A percentile compares a stretch with the other conserved stretches of the same genome.
Conservation (phyloP, 495 filamentous ascomycete species). For the Aspergillus wentii region DNA sequence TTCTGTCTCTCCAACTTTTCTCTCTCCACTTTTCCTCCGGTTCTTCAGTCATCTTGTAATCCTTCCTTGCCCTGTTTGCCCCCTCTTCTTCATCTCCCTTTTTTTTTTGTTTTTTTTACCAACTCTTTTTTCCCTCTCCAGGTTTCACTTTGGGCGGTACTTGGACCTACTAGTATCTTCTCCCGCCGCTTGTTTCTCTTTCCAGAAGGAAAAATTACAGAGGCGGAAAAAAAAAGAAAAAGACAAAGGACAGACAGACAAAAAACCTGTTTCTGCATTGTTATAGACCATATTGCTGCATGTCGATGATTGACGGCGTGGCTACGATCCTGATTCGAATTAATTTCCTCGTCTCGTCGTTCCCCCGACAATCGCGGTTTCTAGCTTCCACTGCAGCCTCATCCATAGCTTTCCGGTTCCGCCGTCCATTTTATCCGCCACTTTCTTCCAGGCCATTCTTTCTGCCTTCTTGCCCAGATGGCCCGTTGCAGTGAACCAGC, state of each 20-base stretch:
- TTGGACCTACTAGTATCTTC: too few relatives aligned
- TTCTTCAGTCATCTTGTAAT: constrained; percentile 5
- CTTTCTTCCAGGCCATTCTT: background rate
- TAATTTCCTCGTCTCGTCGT: constrained; percentile 5
- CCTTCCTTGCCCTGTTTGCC: constrained; percentile 2
- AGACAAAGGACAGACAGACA: background rate
- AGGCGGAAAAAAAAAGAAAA: background rate
- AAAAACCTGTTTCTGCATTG: too few relatives aligned
- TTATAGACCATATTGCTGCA: too few relatives aligned
- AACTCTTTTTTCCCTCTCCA: constrained; percentile 1
- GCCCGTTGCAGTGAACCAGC: constrained; percentile 1
- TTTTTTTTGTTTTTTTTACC: constrained; percentile 1
- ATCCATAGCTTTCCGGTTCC: constrained; percentile 10
- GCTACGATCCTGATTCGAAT: constrained; percentile 8
- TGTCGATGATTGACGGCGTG: constrained; percentile 10
- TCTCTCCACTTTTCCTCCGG: background rate
- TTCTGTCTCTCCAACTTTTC: background rate
- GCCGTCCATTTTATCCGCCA: constrained; percentile 6
- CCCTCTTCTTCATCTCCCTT: constrained; percentile 1
- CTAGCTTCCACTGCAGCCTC: constrained; percentile 13
- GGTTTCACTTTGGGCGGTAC: too few relatives aligned
- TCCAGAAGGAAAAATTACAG: too few relatives aligned
- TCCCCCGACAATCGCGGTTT: constrained; percentile 6
- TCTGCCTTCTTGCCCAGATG: constrained; percentile 6
- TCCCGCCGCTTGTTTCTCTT: too few relatives aligned